A percentile compares a stretch with the other conserved stretches of the same genome.
phyloP scores from a whole-genome alignment of 2,329 filamentous ascomycete species.

The Fusarium pininemorale region DNA sequence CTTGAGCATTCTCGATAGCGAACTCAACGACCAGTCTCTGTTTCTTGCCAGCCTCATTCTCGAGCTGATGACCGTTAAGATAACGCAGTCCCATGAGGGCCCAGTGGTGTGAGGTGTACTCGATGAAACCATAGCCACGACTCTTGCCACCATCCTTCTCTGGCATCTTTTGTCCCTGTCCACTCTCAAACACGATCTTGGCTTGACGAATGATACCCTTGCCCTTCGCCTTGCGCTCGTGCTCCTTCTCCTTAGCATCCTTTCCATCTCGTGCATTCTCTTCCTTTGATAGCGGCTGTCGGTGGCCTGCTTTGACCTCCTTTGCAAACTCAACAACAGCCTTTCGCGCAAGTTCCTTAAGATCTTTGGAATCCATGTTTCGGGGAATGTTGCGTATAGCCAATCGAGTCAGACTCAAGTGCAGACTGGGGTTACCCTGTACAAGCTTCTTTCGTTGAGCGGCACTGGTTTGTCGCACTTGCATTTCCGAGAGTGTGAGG shows the following conservation, averaged over 20 bases:
- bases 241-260: conserved; percentile 83
- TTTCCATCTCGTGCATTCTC: conserved; percentile 83
- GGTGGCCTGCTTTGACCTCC: conserved; percentile 82
- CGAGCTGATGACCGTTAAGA: conserved; percentile 80
- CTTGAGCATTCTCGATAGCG: conserved; percentile 96
- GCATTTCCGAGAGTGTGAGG: conserved; percentile 81
- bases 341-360: conserved; percentile 90
- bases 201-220: conserved; percentile 91
- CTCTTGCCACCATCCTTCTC: conserved; percentile 83
- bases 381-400: conserved; percentile 92
- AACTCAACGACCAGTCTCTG: conserved; percentile 95
- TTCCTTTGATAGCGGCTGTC: conserved; percentile 86
- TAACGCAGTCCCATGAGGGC: conserved; percentile 94
- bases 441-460: conserved; percentile 91
- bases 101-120: conserved; percentile 93
- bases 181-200: conserved; percentile 92
- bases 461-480: conserved; percentile 86
- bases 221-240: conserved; percentile 79
- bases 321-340: conserved; percentile 94
- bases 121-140: conserved; percentile 95
- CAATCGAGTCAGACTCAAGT: conserved; percentile 88
- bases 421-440: conserved; percentile 87
- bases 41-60: conserved; percentile 75
- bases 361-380: conserved; percentile 81
- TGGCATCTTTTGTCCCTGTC: conserved; percentile 82